These are phyloP conservation scores for Purshia tridentata DNA, from an alignment of 306 rosid species.

Conservation along the genomic window DNA sequence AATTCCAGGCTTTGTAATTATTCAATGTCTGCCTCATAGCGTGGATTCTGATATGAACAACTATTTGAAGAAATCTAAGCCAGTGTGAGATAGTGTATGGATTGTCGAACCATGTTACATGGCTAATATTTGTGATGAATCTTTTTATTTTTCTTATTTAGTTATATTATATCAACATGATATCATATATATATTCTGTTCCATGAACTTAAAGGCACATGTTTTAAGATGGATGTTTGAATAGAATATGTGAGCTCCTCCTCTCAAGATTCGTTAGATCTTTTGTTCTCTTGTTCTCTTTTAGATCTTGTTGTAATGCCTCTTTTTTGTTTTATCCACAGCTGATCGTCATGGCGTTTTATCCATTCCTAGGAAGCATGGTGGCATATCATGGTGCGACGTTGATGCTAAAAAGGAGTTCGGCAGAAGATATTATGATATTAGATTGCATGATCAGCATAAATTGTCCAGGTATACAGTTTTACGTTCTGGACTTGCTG, in stretches of 20 bases:
- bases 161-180: not conserved
- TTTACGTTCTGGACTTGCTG: constrained; percentile 60
- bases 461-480: constrained; percentile 35
- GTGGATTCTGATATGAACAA: not conserved
- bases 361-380: constrained; percentile 34
- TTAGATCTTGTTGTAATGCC: not conserved
- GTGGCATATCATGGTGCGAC: constrained; percentile 22
- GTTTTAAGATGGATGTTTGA: not conserved
- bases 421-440: constrained; percentile 21
- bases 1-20: not conserved
- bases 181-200: not conserved
- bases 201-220: not conserved
- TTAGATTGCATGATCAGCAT: constrained; percentile 27
- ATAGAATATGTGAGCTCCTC: constrained; percentile 6
- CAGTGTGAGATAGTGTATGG: not conserved
- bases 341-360: constrained; percentile 42
- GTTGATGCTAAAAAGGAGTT: constrained; percentile 33
- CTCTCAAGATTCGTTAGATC: not conserved
- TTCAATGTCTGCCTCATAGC: not conserved
- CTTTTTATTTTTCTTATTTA: not conserved
- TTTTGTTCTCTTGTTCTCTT: not conserved
- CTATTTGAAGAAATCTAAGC: not conserved
- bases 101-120: not conserved
- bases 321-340: constrained; percentile 25
- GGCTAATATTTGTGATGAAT: not conserved